Evolutionary conservation across 148 eudicot species (phyloP).

Genomic region (Spergularia marina): DNA sequence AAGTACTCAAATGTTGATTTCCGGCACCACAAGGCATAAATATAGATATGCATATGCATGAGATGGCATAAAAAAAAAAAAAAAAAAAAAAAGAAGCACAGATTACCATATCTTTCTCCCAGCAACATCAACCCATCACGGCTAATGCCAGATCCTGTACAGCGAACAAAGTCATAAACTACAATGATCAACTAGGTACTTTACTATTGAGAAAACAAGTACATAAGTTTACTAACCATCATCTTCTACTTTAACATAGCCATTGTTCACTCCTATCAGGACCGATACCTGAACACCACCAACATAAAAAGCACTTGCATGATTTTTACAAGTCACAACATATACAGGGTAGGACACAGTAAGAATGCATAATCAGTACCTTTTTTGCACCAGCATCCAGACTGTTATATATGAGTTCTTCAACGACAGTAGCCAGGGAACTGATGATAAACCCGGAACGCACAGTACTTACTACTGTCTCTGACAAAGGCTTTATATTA

Average conservation of each 20-base stretch:
- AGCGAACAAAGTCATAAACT: constrained; percentile 5
- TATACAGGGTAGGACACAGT: not conserved
- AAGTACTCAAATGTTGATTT: constrained; percentile 3
- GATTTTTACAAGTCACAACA: constrained; percentile 1
- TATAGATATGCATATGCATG: constrained; percentile 1
- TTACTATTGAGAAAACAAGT: constrained; percentile 7
- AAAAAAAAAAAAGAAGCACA: constrained; percentile 1
- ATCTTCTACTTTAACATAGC: constrained; percentile 79
- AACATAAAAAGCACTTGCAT: not conserved
- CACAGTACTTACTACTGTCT: constrained; percentile 55
- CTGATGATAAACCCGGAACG: constrained; percentile 76
- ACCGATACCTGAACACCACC: constrained; percentile 53
- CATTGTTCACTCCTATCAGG: constrained; percentile 59
- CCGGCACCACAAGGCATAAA: not conserved
- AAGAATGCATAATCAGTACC: constrained; percentile 25
- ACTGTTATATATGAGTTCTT: constrained; percentile 90
- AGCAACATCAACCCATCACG: constrained; percentile 81
- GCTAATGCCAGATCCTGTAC: constrained; percentile 81
- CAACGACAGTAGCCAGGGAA: constrained; percentile 72
- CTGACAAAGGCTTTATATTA: constrained; percentile 68
- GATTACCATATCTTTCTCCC: constrained; percentile 87
- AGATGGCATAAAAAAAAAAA: not conserved
- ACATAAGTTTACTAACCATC: constrained; percentile 55
- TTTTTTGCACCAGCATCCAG: constrained; percentile 90
- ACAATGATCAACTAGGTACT: constrained; percentile 12